These are phyloP conservation scores for Pestalotiopsis sp. DNA, from an alignment of 2,329 filamentous ascomycete genomes.

Conservation along the genomic window DNA sequence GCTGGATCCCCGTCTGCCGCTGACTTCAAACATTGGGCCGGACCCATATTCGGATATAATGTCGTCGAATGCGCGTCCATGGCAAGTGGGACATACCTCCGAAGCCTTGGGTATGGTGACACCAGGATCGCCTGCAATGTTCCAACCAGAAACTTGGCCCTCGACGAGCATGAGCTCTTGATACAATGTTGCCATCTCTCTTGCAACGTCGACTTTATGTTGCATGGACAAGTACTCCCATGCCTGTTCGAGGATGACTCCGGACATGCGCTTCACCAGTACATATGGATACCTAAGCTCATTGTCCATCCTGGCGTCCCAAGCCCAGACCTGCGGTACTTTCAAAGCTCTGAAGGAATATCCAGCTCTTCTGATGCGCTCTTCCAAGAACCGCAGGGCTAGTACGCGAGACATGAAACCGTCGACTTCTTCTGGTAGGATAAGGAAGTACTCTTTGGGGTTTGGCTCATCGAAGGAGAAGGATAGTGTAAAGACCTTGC, in stretches of 20 bases:
- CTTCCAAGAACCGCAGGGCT: background rate
- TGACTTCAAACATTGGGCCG: background rate
- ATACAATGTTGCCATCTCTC: background rate
- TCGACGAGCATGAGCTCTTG: background rate
- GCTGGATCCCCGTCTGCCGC: background rate
- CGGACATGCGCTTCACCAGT: background rate
- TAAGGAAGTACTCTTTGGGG: background rate
- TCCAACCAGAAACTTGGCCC: background rate
- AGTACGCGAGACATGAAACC: background rate
- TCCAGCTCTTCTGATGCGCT: background rate
- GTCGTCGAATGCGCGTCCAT: background rate
- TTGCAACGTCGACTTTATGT: background rate
- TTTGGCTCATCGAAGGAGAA: background rate
- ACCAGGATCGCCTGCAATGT: background rate
- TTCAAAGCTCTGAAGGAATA: background rate
- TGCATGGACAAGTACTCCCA: background rate
- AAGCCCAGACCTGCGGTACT: background rate
- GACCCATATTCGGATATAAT: background rate
- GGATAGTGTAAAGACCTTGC: background rate
- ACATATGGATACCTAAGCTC: slow-evolving; percentile 1
- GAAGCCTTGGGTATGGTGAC: background rate
- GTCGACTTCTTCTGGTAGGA: background rate
- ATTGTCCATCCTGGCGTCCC: background rate
- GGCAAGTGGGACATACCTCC: background rate
- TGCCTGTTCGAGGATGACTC: background rate